A percentile compares a stretch with the other conserved stretches of the same genome.
phyloP scores from a whole-genome alignment of 352 stramenopile species.

The Globisporangium irregulare region DNA sequence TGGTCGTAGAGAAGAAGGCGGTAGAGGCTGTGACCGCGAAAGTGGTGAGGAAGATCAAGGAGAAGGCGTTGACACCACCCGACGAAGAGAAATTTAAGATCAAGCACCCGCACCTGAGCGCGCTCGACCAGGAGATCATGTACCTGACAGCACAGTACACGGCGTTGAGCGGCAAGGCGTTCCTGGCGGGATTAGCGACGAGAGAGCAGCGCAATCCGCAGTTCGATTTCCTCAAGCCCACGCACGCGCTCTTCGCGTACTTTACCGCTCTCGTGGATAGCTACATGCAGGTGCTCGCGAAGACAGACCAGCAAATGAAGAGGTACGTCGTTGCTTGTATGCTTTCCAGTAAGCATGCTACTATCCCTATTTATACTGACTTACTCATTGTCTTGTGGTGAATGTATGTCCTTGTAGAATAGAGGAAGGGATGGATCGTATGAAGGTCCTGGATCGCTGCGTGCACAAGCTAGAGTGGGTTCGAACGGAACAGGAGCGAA shows the following conservation, averaged over 20 bases:
- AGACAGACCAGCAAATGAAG: slow-evolving; percentile 66
- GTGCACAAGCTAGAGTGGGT: slow-evolving; percentile 84
- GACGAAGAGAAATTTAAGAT: slow-evolving; percentile 80
- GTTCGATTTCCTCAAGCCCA: slow-evolving; percentile 98
- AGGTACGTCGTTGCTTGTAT: slow-evolving; percentile 24
- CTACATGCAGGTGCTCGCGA: slow-evolving; percentile 91
- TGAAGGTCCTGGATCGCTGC: slow-evolving; percentile 84
- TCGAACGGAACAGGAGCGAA: slow-evolving; percentile 66
- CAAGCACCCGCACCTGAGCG: slow-evolving; percentile 87
- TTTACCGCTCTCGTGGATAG: slow-evolving; percentile 98
- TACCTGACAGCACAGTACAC: slow-evolving; percentile 98
- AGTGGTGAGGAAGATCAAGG: slow-evolving; percentile 91
- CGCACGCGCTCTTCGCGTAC: slow-evolving; percentile 96
- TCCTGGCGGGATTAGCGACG: slow-evolving; percentile 92
- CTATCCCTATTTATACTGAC: neutral
- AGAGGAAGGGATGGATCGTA: slow-evolving; percentile 72
- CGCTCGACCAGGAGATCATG: slow-evolving; percentile 96
- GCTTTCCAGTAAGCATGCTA: neutral
- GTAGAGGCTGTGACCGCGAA: slow-evolving; percentile 80
- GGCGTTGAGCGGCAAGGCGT: slow-evolving; percentile 93
- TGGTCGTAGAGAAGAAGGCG: slow-evolving; percentile 85
- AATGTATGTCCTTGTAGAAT: slow-evolving; percentile 27
- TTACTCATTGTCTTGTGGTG: neutral
- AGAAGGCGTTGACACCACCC: slow-evolving; percentile 70
- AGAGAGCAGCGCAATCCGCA: slow-evolving; percentile 96